Evolutionary conservation across 805 yeast genomes (phyloP).

Genomic region (Metschnikowia cubensis): DNA sequence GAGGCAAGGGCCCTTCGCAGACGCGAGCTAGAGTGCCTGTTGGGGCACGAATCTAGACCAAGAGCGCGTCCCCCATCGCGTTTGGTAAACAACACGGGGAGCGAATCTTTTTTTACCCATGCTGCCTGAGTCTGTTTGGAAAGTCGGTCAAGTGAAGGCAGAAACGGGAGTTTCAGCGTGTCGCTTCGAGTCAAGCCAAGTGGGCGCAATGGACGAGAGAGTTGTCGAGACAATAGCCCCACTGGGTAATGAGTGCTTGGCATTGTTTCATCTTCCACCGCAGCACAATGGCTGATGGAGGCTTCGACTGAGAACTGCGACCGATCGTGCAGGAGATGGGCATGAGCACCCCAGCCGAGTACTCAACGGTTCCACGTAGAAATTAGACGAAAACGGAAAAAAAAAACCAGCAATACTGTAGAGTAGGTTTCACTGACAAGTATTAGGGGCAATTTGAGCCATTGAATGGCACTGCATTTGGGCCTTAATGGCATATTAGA

Average conservation of each 20-base stretch:
- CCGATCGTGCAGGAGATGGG: background rate
- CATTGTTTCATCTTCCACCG: background rate
- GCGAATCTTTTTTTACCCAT: background rate
- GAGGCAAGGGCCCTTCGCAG: background rate
- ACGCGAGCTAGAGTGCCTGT: background rate
- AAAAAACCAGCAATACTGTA: no score
- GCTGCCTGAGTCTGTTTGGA: no score
- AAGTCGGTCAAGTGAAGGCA: no score
- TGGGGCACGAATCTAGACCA: background rate
- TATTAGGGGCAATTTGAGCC: no score
- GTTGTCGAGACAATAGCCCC: background rate
- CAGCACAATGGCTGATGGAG: background rate
- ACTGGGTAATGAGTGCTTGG: background rate
- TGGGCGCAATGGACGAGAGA: background rate
- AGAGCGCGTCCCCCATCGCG: background rate
- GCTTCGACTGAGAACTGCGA: background rate
- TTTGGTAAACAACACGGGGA: background rate
- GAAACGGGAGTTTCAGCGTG: no score
- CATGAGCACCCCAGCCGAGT: background rate
- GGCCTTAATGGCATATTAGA: no score
- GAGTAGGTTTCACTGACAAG: no score
- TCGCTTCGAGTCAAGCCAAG: background rate
- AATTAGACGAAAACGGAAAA: background rate
- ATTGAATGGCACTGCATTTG: no score
- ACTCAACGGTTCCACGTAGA: background rate